These are phyloP conservation scores for Fragaria nilgerrensis DNA, from an alignment of 306 rosid species.

Conservation along the genomic window DNA sequence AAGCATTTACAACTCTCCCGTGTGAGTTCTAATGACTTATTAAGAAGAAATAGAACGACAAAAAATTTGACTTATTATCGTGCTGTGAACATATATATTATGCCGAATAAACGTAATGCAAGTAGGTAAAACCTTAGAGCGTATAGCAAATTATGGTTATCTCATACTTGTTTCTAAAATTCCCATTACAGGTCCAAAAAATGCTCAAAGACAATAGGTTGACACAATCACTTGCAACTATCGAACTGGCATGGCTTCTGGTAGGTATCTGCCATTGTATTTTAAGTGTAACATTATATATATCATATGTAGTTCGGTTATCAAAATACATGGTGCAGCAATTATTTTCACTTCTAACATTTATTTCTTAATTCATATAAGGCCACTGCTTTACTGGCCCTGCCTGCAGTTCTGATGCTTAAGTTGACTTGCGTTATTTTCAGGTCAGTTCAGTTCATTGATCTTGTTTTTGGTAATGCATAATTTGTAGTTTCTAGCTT, in stretches of 20 bases:
- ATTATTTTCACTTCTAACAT: not conserved
- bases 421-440: conserved; percentile 22
- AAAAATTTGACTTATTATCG: not conserved
- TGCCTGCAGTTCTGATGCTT: conserved; percentile 32
- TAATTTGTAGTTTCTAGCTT: not conserved
- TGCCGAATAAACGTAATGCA: not conserved
- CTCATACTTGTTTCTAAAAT: not conserved
- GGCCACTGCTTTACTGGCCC: conserved; percentile 41
- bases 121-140: not conserved
- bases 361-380: not conserved
- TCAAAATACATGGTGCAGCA: not conserved
- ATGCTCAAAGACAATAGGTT: conserved; percentile 35
- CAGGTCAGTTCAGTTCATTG: conserved; percentile 23
- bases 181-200: conserved; percentile 30
- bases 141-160: not conserved
- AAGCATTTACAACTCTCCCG: not conserved
- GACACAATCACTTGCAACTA: conserved; percentile 28
- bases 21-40: not conserved
- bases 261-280: conserved; percentile 21
- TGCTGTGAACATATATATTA: not conserved
- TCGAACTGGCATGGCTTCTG: conserved; percentile 44
- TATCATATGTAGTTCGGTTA: not conserved
- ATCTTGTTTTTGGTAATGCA: not conserved
- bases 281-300: not conserved
- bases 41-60: not conserved